Base-by-base conservation (phyloP, 257 asterid genomes). In the Voacanga thouarsii region DNA sequence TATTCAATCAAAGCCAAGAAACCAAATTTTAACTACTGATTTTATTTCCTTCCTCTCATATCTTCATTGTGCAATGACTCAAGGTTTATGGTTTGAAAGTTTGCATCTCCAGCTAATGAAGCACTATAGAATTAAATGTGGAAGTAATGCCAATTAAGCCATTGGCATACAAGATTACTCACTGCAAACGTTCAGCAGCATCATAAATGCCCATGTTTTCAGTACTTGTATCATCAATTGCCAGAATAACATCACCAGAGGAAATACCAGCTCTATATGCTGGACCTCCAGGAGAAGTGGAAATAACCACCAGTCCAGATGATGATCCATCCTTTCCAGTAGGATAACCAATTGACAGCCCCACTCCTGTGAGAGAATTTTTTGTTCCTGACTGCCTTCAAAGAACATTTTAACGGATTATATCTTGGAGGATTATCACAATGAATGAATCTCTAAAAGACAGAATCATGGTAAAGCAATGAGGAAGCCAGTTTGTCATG, bases 341-440 rank as follows among this genome's bases (percentile, higher is more conserved):
- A 79, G 96, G 91, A 77, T 95, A 95, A 76, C 96, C 99, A 82
- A 96, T 96, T 64, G 99, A 93, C 71, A 96, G 56, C 75, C 99
- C 99, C 49, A 93, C 99, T 83, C 99, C 99, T 33, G 97, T 96
- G 71, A 96, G 90, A 55, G 89, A 84, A 80, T 77, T 96, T 82
- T 93, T 88, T 71, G 98, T 96, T 82, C 99, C 99, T 23, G 96
- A 92, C 99, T 96, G 97, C 90, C 99, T 93, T 96, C 96, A 90
- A 72, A 85, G 84, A 83, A 87, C 82, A 86, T 81, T 83, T 76
- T 74, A 79, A 81, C 57, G 78, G 53, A 84, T 80, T 83, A 63
- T 79, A 64, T 73, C 68, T 79, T 75, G 72, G 76, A 24, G 75
- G 72, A 74, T 65, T 55, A 67, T 53, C 70, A 68, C 80, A 81